Base-by-base conservation (phyloP, 352 stramenopile genomes). In the Elongisporangium anandrum region DNA sequence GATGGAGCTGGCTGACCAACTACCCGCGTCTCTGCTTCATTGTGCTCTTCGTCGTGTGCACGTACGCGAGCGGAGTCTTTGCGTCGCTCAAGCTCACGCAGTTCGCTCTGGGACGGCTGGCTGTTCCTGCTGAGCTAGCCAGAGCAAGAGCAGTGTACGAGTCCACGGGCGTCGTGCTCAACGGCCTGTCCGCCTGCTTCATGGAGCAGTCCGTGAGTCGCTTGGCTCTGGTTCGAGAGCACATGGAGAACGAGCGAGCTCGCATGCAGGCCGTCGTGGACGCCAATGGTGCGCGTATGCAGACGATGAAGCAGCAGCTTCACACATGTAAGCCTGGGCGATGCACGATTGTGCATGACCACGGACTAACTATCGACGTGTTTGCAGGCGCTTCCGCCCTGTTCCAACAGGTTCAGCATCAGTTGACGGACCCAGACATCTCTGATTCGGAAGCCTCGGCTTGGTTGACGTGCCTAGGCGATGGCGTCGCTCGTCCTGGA, bases 11-110 rank as follows among this genome's bases (percentile, higher is more conserved):
- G 72, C 49, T 85, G 22, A 70, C 62, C 56, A 70, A 65, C 47
- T 81, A 79, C 48, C 79, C 81, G 21, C 74, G 80, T 0, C 45
- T 85, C 7, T 69, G 69, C 51, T 88, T 87, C 60, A 45, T 80
- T n/a, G n/a, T 88, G 17, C 59, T 87, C 15, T 74, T 81, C 34
- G 45, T 86, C 20, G 16, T 66, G 20, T 80, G 69, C 51, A 74
- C 66, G 16, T 76, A 75, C 41, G 41, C 67, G 5, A 73, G 72
- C 21, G 81, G 81, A n/a, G 61, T 75, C 26, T 74, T 73, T 59
- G 54, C 79, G 9, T 73, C 79, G 9, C 73, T 72, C 2, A 59
- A 70, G 50, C 20, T 87, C 23, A 68, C 75, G 1, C 38, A 66
- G 15, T 73, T 57, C 66, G 57, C 61, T 19, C 56, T 90, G 26